Conservation (phyloP, 2,329 filamentous ascomycete species). For the Paraphaeosphaeria minitans region DNA sequence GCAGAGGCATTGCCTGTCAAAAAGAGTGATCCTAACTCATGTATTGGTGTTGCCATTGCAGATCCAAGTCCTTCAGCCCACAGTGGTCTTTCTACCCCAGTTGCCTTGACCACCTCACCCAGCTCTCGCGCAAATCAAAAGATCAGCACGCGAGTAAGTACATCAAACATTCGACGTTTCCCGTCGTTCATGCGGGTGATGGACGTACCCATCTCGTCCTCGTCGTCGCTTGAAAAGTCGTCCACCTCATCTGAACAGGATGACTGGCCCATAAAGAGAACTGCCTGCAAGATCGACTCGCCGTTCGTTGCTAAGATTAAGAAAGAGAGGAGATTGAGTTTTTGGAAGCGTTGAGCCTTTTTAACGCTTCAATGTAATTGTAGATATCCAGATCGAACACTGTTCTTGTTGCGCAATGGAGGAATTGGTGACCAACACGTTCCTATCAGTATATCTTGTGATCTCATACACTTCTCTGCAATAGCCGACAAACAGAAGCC, state of each 20-base stretch:
- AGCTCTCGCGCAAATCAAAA: background rate
- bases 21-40: background rate
- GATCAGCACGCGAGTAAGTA: background rate
- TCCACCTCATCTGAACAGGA: background rate
- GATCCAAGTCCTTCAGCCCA: background rate
- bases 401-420: background rate
- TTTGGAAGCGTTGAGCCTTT: background rate
- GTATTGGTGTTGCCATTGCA: constrained; percentile 17
- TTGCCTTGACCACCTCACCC: background rate
- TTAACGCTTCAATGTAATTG: background rate
- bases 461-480: background rate
- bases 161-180: background rate
- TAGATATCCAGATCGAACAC: background rate
- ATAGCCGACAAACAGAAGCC: too few relatives aligned
- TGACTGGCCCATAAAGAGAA: background rate
- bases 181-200: background rate
- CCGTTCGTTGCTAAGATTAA: background rate
- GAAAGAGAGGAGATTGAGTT: constrained; percentile 3
- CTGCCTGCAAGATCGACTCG: background rate
- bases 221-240: background rate
- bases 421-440: background rate
- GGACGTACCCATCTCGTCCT: background rate
- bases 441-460: background rate
- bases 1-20: background rate
- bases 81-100: background rate